Conservation (phyloP, 139 green algal genomes). For the Chlorella sp. region DNA sequence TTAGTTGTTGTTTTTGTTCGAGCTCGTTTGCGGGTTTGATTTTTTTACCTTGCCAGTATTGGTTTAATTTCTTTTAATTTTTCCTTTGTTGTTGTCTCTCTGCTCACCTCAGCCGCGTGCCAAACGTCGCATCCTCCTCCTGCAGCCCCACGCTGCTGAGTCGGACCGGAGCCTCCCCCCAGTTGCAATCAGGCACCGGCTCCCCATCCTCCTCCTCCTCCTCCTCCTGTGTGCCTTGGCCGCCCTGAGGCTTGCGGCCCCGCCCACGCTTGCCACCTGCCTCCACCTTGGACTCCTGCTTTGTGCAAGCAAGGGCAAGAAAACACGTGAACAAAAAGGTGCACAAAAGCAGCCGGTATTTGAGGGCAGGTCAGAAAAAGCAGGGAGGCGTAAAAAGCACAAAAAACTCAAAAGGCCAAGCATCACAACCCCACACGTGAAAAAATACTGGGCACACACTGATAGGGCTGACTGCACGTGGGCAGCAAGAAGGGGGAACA, state of each 20-base stretch:
- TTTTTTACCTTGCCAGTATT: no score
- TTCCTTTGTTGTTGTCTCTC: no score
- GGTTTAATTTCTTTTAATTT: no score
- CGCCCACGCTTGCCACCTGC: neutral
- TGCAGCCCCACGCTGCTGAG: neutral
- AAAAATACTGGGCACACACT: neutral
- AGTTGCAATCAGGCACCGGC: neutral
- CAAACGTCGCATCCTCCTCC: neutral
- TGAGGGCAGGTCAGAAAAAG: neutral
- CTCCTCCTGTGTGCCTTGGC: neutral
- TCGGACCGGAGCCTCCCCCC: neutral
- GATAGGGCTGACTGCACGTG: no score
- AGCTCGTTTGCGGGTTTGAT: no score
- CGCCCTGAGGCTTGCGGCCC: neutral
- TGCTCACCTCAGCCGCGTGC: slow-evolving; percentile 3
- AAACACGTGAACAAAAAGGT: neutral
- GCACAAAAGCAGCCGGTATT: neutral
- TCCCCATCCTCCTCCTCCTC: neutral
- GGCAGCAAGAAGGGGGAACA: neutral
- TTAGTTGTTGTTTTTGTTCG: no score
- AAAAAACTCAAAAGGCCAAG: neutral
- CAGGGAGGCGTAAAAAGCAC: no score
- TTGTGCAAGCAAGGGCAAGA: neutral
- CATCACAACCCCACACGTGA: neutral
- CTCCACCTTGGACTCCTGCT: slow-evolving; percentile 10